Base-by-base conservation (phyloP, 1,284 basidiomycete species). In the Trametes versicolor region DNA sequence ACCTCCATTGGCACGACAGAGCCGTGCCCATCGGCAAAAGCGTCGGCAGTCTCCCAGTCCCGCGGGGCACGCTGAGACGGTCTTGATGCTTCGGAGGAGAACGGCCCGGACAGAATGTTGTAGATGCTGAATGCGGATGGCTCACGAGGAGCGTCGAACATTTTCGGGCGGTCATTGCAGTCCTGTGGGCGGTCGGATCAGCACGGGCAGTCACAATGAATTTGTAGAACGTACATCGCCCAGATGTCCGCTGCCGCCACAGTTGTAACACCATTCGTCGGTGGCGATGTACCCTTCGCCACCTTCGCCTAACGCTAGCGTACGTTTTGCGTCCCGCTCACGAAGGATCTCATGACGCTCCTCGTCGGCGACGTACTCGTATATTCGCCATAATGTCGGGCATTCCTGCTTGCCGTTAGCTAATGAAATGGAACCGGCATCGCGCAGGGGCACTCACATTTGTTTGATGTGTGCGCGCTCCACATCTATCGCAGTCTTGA, bases 211-310 rank as follows among this genome's bases (percentile, higher is more conserved):
- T 45, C 36, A 12, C 39, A 29, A 21, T 19, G 12, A 9, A 25
- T 32, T 23, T 37, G 41, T 36, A 39, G 63, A 43, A 83, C 90
- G 79, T 72, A 95, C 95, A 74, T 97, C 96, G 50, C 96, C 96
- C 75, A 93, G 87, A 77, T 98, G 96, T 5, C 93, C 94, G 56
- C 78, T 77, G 37, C 79, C 78, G 29, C 93, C 94, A 72, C 96
- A 98, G 73, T 95, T 96, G 79, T 96, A 96, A 77, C 96, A 98
- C 90, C 91, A 95, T 64, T 87, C 81, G 70, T 91, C 90, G 60
- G 80, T 81, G 10, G 85, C 87, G 63, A 94, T 88, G 74, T 90
- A 92, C 4, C 86, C 90, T 75, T 93, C 91, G 12, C 91, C 90
- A n/a, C 92, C 92, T 63, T 88, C 73, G n/a, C 91, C 91, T 10